phyloP scores from a whole-genome alignment of 495 filamentous ascomycete species.

The Podospora conica region DNA sequence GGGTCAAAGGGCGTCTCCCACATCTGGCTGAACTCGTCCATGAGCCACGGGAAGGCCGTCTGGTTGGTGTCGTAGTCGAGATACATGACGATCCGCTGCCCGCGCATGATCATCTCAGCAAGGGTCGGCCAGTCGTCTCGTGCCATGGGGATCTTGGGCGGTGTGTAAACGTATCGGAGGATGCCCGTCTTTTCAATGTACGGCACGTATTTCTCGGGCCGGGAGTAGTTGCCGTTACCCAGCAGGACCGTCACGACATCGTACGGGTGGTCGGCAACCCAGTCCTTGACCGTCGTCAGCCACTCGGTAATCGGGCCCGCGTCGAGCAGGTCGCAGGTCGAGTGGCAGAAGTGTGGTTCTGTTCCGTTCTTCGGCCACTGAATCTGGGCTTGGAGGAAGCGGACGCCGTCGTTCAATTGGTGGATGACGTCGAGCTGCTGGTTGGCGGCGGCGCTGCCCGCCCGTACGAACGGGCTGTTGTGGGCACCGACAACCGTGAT shows the following conservation, averaged over 20 bases:
- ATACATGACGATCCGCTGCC: conserved; percentile 48
- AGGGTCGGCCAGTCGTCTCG: conserved; percentile 81
- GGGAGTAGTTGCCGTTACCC: conserved; percentile 68
- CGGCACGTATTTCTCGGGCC: conserved; percentile 36
- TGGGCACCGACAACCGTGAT: conserved; percentile 81
- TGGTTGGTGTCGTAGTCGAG: conserved; percentile 82
- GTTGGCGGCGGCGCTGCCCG: conserved; percentile 70
- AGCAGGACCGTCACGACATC: conserved; percentile 89
- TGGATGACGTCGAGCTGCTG: conserved; percentile 61
- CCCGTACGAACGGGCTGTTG: conserved; percentile 75
- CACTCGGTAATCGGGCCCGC: conserved; percentile 71
- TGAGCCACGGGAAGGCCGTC: conserved; percentile 64
- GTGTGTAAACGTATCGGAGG: conserved; percentile 61
- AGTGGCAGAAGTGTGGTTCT: conserved; percentile 64
- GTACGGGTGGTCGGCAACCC: conserved; percentile 73
- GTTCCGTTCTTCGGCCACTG: conserved; percentile 39
- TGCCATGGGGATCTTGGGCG: conserved; percentile 59
- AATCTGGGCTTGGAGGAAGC: conserved; percentile 85
- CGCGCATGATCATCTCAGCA: conserved; percentile 64
- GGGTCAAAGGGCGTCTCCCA: conserved; percentile 77
- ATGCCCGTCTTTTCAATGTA: conserved; percentile 63
- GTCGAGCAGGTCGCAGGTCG: conserved; percentile 71
- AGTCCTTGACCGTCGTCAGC: conserved; percentile 59
- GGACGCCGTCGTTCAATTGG: conserved; percentile 82
- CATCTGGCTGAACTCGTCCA: conserved; percentile 67